Base-by-base conservation (phyloP, 2,329 filamentous ascomycete genomes). In the Alternaria rosae region DNA sequence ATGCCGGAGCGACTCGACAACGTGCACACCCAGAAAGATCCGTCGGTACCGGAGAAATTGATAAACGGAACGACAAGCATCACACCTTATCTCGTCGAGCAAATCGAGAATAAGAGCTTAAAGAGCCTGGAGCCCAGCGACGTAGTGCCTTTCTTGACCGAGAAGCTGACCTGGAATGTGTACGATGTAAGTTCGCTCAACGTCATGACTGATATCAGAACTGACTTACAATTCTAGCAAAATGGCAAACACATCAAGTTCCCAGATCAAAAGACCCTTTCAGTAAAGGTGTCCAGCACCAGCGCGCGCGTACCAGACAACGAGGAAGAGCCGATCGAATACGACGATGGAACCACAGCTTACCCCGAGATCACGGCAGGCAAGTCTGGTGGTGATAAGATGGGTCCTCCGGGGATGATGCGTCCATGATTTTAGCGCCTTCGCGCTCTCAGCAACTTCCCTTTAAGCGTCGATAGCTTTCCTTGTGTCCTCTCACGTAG, bases 81-180 rank as follows among this genome's bases (percentile, higher is more conserved):
- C 54, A 79, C 76, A 1, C 51, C 64, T 1, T 66, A 62, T 45
- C 66, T 79, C 11, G 26, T 77, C 5, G 73, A 74, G 38, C 63
- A 62, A 5, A 57, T 77, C 7, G 59, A 63, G 2, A 65, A 59
- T 0, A 69, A 69, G 1, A 58, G 59, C 10, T 41, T 78, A 30
- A 56, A 54, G 17, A 72, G 66, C 25, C 57, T 78, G 20, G 61
- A 71, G 8, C 17, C 62, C 3, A 47, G 45, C 0, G 66, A 67
- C 23, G 74, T 78, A 6, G 64, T 76, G 20, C 69, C 71, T 3
- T 78, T 70, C 35, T 52, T 79, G 48, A 71, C 51, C 23, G 55
- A 67, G 4, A 70, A 61, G 11, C 55, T 79, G 59, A 69, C 59
- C 6, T 79, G 76, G 77, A 70, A 69, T 25, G 66, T 77, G 0